A percentile compares a stretch with the other conserved stretches of the same genome.
Evolutionary conservation across 371 early-diverging fungal genomes (phyloP).

Genomic region (Lichtheimia corymbifera): DNA sequence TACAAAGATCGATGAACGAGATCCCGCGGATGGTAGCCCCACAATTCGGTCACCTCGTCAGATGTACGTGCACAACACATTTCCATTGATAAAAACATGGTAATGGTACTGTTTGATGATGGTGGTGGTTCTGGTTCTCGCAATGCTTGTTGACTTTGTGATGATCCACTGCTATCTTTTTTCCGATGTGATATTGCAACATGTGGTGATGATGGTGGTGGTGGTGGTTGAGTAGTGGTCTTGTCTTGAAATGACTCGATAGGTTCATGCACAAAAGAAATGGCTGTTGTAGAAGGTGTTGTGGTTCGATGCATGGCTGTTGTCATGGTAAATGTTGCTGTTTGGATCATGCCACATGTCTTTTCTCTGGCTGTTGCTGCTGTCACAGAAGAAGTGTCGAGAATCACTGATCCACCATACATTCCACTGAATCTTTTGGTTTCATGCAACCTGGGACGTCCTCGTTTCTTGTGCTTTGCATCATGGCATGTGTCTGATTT

Average conservation of each 20-base stretch:
- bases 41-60: slow-evolving; percentile 44
- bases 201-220: too few species aligned
- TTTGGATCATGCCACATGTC: slow-evolving; percentile 10
- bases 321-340: slow-evolving; percentile 10
- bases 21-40: slow-evolving; percentile 56
- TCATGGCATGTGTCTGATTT: slow-evolving; percentile 67
- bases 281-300: slow-evolving; percentile 7
- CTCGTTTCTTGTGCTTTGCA: slow-evolving; percentile 73
- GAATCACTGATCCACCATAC: neutral
- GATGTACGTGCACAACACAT: slow-evolving; percentile 54
- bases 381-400: neutral
- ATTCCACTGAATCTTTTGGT: slow-evolving; percentile 10
- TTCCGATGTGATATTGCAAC: neutral
- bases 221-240: neutral
- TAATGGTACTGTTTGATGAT: slow-evolving; percentile 17
- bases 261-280: slow-evolving; percentile 20
- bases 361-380: neutral
- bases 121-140: slow-evolving; percentile 17
- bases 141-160: slow-evolving; percentile 6
- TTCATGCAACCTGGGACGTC: slow-evolving; percentile 65
- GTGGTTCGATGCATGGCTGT: neutral
- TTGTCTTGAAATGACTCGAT: slow-evolving; percentile 9
- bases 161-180: neutral
- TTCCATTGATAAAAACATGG: slow-evolving; percentile 48
- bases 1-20: slow-evolving; percentile 52